Conservation (phyloP, 345 rosid genomes). For the Physaria fendleri region DNA sequence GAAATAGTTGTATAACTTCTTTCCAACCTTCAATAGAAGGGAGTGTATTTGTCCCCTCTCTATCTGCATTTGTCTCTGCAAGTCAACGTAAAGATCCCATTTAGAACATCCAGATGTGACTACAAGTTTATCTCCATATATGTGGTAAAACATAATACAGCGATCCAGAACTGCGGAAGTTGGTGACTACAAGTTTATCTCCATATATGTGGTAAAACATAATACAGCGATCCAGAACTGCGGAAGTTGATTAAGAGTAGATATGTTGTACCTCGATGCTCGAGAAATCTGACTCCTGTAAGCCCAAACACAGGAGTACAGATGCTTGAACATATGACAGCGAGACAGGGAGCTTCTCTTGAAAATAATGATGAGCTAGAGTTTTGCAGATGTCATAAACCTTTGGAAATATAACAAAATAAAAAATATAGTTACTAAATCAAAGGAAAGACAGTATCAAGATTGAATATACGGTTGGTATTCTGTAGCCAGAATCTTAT, state of each 20-base stretch:
- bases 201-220: neutral
- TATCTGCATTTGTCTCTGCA: conserved; percentile 82
- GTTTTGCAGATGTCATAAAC: conserved; percentile 54
- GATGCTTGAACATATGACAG: conserved; percentile 76
- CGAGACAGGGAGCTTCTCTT: conserved; percentile 73
- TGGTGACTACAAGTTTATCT: conserved; percentile 7
- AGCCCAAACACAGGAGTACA: conserved; percentile 73
- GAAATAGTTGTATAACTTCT: conserved; percentile 64
- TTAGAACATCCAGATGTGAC: conserved; percentile 8
- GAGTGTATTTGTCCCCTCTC: conserved; percentile 66
- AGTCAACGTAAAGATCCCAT: conserved; percentile 5
- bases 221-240: neutral
- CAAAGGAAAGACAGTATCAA: neutral
- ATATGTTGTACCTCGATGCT: conserved; percentile 53
- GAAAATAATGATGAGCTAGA: conserved; percentile 71
- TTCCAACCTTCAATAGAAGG: conserved; percentile 63
- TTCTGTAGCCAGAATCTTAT: neutral
- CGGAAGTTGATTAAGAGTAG: neutral
- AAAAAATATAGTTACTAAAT: neutral
- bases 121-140: neutral
- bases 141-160: neutral
- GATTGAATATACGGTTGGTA: neutral
- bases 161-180: neutral
- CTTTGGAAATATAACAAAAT: conserved; percentile 36
- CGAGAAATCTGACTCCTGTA: conserved; percentile 64